Evolutionary conservation across 345 rosid species (phyloP).

Genomic region (Hypericum androsaemum): DNA sequence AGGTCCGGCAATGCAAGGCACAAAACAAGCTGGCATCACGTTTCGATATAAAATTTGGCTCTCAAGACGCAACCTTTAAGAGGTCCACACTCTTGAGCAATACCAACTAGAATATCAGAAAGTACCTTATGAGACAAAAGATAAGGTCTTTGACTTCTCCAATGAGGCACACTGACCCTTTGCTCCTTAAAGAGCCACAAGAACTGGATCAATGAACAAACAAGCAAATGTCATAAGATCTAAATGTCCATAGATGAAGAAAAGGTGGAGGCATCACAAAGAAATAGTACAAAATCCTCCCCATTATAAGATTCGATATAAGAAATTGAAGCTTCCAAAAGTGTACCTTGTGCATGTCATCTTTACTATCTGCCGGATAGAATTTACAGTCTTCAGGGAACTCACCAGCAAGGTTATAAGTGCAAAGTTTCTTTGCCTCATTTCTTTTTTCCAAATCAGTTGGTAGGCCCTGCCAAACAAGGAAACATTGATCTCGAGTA

Average conservation of each 20-base stretch:
- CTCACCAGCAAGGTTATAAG: slow-evolving; percentile 54
- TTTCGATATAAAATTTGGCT: too few relatives aligned
- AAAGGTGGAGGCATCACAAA: slow-evolving; percentile 4
- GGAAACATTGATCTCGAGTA: slow-evolving; percentile 13
- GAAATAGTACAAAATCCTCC: not conserved
- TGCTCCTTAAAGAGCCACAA: slow-evolving; percentile 81
- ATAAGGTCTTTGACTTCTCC: slow-evolving; percentile 81
- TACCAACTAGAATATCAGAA: slow-evolving; percentile 1
- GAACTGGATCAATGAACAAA: slow-evolving; percentile 46
- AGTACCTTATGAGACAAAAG: slow-evolving; percentile 70
- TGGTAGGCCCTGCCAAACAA: slow-evolving; percentile 59
- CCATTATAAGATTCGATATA: not conserved
- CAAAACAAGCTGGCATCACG: too few relatives aligned
- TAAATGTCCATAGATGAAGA: slow-evolving; percentile 1
- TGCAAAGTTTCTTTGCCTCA: slow-evolving; percentile 58
- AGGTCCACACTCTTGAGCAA: not conserved
- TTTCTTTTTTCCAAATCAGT: slow-evolving; percentile 50
- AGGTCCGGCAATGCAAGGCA: too few relatives aligned
- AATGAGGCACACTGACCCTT: slow-evolving; percentile 65
- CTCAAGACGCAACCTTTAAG: too few relatives aligned
- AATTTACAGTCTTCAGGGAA: slow-evolving; percentile 87
- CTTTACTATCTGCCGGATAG: slow-evolving; percentile 86
- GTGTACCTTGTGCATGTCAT: slow-evolving; percentile 81
- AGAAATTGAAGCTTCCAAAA: not conserved
- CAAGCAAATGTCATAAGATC: not conserved